Evolutionary conservation across 176 grass and related monocot species (phyloP).

Genomic region (Phyllostachys edulis): DNA sequence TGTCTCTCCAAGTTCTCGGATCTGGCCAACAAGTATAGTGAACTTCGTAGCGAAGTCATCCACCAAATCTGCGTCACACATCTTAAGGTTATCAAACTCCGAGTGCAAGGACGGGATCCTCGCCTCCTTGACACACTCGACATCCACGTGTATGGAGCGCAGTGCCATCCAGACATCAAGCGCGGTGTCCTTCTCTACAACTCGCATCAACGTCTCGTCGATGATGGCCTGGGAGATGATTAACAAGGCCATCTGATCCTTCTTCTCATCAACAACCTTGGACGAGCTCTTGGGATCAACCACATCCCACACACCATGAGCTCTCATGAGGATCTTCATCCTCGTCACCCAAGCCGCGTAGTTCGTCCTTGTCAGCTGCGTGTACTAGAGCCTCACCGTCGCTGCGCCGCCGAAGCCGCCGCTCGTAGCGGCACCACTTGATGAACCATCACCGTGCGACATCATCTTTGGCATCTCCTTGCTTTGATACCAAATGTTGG

Average conservation of each 20-base stretch:
- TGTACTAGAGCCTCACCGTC: no score
- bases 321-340: background rate
- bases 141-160: background rate
- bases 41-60: no score
- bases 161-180: background rate
- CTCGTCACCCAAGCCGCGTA: background rate
- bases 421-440: no score
- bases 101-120: no score
- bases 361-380: background rate
- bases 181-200: background rate
- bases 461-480: no score
- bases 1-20: no score
- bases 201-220: background rate
- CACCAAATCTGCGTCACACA: no score
- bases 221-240: background rate
- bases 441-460: no score
- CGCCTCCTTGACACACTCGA: background rate
- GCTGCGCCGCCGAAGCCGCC: no score
- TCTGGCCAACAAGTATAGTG: no score
- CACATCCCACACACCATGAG: background rate
- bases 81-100: no score
- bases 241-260: background rate
- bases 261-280: background rate
- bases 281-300: background rate
- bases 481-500: no score